Conservation (phyloP, 495 filamentous ascomycete genomes). For the Extremus antarcticus region DNA sequence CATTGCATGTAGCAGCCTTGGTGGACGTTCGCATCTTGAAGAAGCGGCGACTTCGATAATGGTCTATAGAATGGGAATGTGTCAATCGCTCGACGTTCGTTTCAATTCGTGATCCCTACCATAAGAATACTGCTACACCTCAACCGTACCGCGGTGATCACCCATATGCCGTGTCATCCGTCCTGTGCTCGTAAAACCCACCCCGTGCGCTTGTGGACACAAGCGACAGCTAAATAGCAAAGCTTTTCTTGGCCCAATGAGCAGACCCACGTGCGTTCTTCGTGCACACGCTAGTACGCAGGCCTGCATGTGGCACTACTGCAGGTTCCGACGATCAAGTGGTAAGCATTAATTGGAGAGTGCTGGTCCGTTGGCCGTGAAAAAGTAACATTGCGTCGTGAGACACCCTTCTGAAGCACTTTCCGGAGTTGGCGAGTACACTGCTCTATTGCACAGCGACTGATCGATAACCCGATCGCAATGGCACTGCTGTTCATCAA, state of each 20-base stretch:
- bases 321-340: background rate
- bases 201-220: too few species aligned
- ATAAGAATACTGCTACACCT: too few species aligned
- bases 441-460: background rate
- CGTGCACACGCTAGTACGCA: background rate
- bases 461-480: background rate
- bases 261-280: background rate
- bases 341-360: background rate
- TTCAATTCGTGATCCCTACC: too few species aligned
- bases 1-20: too few species aligned
- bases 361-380: background rate
- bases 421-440: too few species aligned
- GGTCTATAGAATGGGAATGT: too few species aligned
- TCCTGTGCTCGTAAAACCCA: background rate
- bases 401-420: too few species aligned
- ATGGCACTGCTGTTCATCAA: slow-evolving; percentile 13
- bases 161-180: background rate
- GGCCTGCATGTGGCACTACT: background rate
- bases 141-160: too few species aligned
- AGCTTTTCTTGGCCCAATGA: background rate
- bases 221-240: background rate
- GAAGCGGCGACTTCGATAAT: too few species aligned
- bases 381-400: background rate
- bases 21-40: too few species aligned
- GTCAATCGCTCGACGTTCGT: too few species aligned